Evolutionary conservation across 2,329 filamentous ascomycete genomes (phyloP).

Genomic region (Zarea fungicola): DNA sequence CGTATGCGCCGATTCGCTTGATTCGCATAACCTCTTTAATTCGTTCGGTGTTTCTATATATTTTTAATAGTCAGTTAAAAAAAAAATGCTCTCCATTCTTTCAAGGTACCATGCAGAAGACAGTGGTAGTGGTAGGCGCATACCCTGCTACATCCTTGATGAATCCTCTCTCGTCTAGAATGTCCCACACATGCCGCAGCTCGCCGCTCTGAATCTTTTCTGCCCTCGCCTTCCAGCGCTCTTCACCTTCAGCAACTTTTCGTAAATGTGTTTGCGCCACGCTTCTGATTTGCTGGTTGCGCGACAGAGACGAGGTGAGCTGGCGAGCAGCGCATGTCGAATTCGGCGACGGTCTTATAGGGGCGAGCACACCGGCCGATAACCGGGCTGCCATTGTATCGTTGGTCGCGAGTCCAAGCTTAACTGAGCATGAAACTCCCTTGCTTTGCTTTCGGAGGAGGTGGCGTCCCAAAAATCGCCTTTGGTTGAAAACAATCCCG

Average conservation of each 20-base stretch:
- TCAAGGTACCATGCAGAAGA: conserved; percentile 18
- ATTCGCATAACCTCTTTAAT: conserved; percentile 60
- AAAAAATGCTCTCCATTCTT: too few species aligned
- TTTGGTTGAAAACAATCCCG: not conserved
- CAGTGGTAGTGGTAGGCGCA: conserved; percentile 17
- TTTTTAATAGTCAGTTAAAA: conserved; percentile 2
- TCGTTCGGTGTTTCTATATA: conserved; percentile 38
- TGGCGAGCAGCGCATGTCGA: conserved; percentile 21
- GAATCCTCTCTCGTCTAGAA: conserved; percentile 66
- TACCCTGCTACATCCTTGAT: conserved; percentile 73
- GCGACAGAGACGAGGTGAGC: conserved; percentile 17
- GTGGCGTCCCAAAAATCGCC: not conserved
- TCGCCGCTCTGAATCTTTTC: conserved; percentile 45
- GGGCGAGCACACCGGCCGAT: conserved; percentile 21
- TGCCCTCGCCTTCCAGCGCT: conserved; percentile 45
- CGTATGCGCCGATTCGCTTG: conserved; percentile 68
- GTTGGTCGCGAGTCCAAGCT: not conserved
- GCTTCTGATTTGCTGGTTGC: conserved; percentile 26
- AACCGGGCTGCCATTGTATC: conserved; percentile 25
- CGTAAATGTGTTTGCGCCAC: conserved; percentile 37
- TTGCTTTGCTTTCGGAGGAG: too few species aligned
- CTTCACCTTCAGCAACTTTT: conserved; percentile 38
- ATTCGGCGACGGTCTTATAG: conserved; percentile 20
- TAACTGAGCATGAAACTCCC: too few species aligned
- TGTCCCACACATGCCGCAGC: conserved; percentile 50